Percentiles rank a stretch among this genome's conserved stretches.
These are phyloP conservation scores for Blastobotrys buckinghamii DNA, from an alignment of 1,139 yeast species.

Conservation along the genomic window DNA sequence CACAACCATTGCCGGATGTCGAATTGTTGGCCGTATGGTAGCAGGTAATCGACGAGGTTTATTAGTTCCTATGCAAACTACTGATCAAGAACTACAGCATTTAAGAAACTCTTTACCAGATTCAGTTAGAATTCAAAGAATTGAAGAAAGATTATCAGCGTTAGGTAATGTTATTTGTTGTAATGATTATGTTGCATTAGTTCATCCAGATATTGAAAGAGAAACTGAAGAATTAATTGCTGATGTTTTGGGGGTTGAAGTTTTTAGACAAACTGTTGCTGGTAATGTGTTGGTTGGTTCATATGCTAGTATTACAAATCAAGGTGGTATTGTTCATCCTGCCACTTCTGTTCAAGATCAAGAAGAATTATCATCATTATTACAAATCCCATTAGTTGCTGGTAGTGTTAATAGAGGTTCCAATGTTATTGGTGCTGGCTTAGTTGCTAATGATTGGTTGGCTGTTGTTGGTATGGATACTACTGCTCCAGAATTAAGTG, in stretches of 20 bases:
- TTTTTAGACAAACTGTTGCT: slow-evolving; percentile 97
- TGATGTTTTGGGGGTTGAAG: slow-evolving; percentile 98
- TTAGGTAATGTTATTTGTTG: slow-evolving; percentile 97
- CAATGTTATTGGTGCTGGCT: slow-evolving; percentile 95
- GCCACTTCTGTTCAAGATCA: slow-evolving; percentile 96
- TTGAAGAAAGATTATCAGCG: slow-evolving; percentile 95
- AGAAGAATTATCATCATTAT: slow-evolving; percentile 90
- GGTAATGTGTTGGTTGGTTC: slow-evolving; percentile 97
- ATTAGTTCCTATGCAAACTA: slow-evolving; percentile 94
- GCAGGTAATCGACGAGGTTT: slow-evolving; percentile 98
- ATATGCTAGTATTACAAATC: slow-evolving; percentile 90
- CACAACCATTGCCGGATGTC: slow-evolving; percentile 96
- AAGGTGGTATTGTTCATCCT: slow-evolving; percentile 98
- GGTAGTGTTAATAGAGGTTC: slow-evolving; percentile 99
- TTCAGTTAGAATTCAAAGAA: slow-evolving; percentile 90
- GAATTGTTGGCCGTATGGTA: slow-evolving; percentile 97
- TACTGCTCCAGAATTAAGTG: slow-evolving; percentile 97
- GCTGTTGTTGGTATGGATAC: slow-evolving; percentile 97
- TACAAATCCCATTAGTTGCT: slow-evolving; percentile 97
- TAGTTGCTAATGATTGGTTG: slow-evolving; percentile 98
- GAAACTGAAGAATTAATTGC: slow-evolving; percentile 99
- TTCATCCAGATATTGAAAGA: slow-evolving; percentile 98
- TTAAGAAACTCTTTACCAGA: slow-evolving; percentile 97
- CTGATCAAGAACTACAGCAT: slow-evolving; percentile 99
- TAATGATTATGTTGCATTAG: slow-evolving; percentile 97